Evolutionary conservation across 495 filamentous ascomycete genomes (phyloP).

Genomic region (Penicillium herquei): DNA sequence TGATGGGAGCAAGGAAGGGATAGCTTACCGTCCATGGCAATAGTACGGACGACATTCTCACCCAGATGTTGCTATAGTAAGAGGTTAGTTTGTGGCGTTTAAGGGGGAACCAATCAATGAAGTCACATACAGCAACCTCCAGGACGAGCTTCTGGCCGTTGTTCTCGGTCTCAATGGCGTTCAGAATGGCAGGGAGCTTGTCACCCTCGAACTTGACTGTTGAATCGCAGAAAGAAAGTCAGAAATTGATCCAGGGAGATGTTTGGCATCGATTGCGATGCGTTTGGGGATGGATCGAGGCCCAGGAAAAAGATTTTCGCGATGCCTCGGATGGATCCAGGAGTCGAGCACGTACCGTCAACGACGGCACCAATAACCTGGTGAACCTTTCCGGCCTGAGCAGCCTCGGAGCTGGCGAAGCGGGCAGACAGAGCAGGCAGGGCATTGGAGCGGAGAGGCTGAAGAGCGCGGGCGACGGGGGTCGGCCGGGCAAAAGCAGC

Average conservation of each 20-base stretch:
- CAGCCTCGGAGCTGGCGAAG: slow-evolving; percentile 66
- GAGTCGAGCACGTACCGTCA: slow-evolving; percentile 55
- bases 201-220: slow-evolving; percentile 93
- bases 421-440: slow-evolving; percentile 62
- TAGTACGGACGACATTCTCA: slow-evolving; percentile 98
- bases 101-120: slow-evolving; percentile 23
- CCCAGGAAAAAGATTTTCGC: slow-evolving; percentile 49
- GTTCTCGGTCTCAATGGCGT: slow-evolving; percentile 89
- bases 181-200: slow-evolving; percentile 94
- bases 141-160: slow-evolving; percentile 92
- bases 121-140: slow-evolving; percentile 84
- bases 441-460: slow-evolving; percentile 58
- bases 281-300: slow-evolving; percentile 32
- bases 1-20: background rate
- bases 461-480: slow-evolving; percentile 64
- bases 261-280: slow-evolving; percentile 38
- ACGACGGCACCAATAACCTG: slow-evolving; percentile 76
- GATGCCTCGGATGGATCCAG: slow-evolving; percentile 28
- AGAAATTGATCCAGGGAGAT: slow-evolving; percentile 34
- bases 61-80: slow-evolving; percentile 89
- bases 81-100: slow-evolving; percentile 23
- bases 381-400: slow-evolving; percentile 77
- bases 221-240: slow-evolving; percentile 32
- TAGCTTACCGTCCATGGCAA: slow-evolving; percentile 98
- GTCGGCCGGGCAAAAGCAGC: slow-evolving; percentile 71